phyloP scores from a whole-genome alignment of 2,329 filamentous ascomycete species.

The Tympanopsis confertula region DNA sequence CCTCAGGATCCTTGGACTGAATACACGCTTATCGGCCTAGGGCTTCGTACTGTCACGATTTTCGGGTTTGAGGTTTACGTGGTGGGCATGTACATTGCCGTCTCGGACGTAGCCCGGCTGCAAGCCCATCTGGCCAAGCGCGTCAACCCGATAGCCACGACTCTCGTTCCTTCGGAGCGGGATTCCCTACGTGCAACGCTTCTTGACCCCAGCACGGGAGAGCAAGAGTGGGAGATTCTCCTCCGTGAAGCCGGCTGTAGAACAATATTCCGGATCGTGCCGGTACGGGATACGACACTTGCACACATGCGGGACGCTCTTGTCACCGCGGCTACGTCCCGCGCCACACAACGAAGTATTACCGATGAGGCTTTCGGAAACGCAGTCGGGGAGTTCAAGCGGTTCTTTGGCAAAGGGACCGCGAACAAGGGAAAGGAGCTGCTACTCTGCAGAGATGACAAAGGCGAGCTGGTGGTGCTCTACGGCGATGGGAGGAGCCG shows the following conservation, averaged over 20 bases:
- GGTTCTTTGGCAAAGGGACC: slow-evolving; percentile 67
- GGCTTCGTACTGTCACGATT: slow-evolving; percentile 82
- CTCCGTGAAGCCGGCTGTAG: slow-evolving; percentile 58
- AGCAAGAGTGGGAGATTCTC: slow-evolving; percentile 63
- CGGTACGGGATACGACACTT: slow-evolving; percentile 90
- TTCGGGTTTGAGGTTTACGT: slow-evolving; percentile 87
- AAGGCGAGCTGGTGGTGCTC: slow-evolving; percentile 55
- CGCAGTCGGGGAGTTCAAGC: slow-evolving; percentile 68
- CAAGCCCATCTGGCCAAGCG: slow-evolving; percentile 67
- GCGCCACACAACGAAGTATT: slow-evolving; percentile 38
- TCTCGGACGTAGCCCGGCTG: slow-evolving; percentile 67
- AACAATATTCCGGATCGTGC: slow-evolving; percentile 72
- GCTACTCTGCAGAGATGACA: slow-evolving; percentile 54
- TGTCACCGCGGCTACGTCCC: slow-evolving; percentile 68
- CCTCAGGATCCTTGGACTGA: slow-evolving; percentile 40
- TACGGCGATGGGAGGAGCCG: slow-evolving; percentile 44
- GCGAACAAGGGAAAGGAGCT: slow-evolving; percentile 73
- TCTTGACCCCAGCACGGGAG: slow-evolving; percentile 57
- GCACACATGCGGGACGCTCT: slow-evolving; percentile 84
- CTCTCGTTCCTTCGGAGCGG: slow-evolving; percentile 73
- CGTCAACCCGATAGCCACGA: slow-evolving; percentile 68
- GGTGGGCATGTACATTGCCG: slow-evolving; percentile 82
- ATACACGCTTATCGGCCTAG: slow-evolving; percentile 80
- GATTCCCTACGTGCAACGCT: slow-evolving; percentile 58
- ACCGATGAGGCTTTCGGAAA: slow-evolving; percentile 66